These are phyloP conservation scores for Clarireedia monteithiana DNA, from an alignment of 2,329 filamentous ascomycete genomes.

Conservation along the genomic window DNA sequence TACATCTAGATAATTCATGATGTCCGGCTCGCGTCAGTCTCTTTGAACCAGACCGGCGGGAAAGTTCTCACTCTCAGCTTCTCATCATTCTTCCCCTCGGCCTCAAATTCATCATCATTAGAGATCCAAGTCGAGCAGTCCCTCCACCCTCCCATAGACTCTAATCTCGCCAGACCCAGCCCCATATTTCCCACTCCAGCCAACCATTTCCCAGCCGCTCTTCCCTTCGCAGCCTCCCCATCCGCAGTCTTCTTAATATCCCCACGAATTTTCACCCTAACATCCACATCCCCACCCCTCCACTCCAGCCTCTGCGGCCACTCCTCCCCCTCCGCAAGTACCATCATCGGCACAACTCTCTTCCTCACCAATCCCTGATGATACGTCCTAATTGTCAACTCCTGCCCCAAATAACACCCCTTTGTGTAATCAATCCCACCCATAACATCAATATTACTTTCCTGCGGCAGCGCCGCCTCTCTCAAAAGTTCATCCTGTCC, in stretches of 20 bases:
- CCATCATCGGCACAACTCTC: conserved; percentile 70
- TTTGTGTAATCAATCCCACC: conserved; percentile 86
- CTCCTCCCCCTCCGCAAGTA: conserved; percentile 49
- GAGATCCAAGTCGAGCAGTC: conserved; percentile 55
- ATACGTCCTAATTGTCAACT: conserved; percentile 90
- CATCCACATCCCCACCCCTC: conserved; percentile 35
- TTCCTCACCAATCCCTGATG: conserved; percentile 92
- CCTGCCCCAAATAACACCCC: conserved; percentile 94
- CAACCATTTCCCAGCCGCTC: conserved; percentile 76
- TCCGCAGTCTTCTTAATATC: conserved; percentile 28
- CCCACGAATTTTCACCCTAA: conserved; percentile 33
- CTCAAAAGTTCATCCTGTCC: conserved; percentile 70
- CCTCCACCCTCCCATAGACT: conserved; percentile 78
- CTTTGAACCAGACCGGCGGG: conserved; percentile 64
- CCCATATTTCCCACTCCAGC: conserved; percentile 77
- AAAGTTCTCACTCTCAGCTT: conserved; percentile 64
- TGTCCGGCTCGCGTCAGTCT: background rate
- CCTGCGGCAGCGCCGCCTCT: conserved; percentile 71
- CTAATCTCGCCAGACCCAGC: conserved; percentile 76
- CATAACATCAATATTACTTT: conserved; percentile 83
- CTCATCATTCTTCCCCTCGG: conserved; percentile 36
- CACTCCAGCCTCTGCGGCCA: conserved; percentile 42
- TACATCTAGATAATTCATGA: background rate
- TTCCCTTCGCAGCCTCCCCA: conserved; percentile 48
- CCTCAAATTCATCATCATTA: conserved; percentile 38